Base-by-base conservation (phyloP, 2,329 filamentous ascomycete species). In the Arthroderma uncinatum region DNA sequence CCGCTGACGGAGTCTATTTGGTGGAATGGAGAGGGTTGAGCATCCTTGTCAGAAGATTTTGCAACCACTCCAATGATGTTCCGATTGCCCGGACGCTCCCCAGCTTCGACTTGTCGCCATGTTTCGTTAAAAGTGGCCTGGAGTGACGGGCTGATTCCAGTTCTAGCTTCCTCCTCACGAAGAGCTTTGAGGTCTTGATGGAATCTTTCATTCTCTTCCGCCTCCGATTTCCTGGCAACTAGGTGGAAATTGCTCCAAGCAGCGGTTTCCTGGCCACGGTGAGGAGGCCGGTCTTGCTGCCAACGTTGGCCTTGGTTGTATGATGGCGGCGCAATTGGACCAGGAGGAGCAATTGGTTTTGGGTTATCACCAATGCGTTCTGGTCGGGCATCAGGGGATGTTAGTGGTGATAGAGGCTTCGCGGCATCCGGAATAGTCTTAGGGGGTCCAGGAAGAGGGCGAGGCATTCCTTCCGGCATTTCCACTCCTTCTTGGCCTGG, bases 171-270 rank as follows among this genome's bases (percentile, higher is more conserved):
- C 57, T 73, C 70, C 39, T 75, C 71, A 39, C 68, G 70, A 48
- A 68, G 66, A 12, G 71, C 64, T 34, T 67, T 67, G 48, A 73
- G 65, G 40, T 77, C 72, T 53, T 68, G 67, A 39, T 71, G 70
- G 48, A 70, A 65, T 58, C 70, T 70, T 54, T 74, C 70, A 25
- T 68, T 70, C 54, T 74, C 70, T 57, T 74, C 71, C 2, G 68
- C 63, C 39, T 77, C 75, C 48, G 69, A 67, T 58, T 72, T 69
- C 14, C 66, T 62, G 14, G 73, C 70, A 54, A 71, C 66, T 39
- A 63, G 57, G 59, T 73, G 70, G 60, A 77, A 77, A 58, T 72
- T 75, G 53, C 71, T 69, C 75, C 75, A 78, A 9, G 73, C 71
- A 28, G 68, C 65, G 6, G 70, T 65, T 44, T 67, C 65, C 57